Conservation (phyloP, 106 monocot species). For the Agapanthus africanus region DNA sequence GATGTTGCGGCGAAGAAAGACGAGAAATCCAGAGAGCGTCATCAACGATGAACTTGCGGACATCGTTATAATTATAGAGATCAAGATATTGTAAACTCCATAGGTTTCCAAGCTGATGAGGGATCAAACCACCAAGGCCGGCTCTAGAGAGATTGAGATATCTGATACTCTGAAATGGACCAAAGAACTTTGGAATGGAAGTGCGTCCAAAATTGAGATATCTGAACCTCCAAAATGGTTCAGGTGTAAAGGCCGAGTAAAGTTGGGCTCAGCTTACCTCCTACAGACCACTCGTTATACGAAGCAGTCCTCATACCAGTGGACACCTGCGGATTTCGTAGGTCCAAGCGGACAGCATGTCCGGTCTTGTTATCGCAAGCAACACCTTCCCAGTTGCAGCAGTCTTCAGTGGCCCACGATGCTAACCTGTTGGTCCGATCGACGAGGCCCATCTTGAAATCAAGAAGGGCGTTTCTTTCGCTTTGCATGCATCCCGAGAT, state of each 20-base stretch:
- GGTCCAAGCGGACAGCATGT: slow-evolving; percentile 26
- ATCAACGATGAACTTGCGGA: background rate
- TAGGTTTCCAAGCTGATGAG: slow-evolving; percentile 4
- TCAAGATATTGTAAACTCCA: slow-evolving; percentile 1
- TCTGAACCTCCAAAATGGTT: slow-evolving; percentile 24
- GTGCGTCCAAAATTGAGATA: too few relatives aligned
- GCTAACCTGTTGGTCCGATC: slow-evolving; percentile 2
- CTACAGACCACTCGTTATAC: background rate
- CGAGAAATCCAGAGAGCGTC: background rate
- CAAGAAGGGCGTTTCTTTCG: slow-evolving; percentile 2
- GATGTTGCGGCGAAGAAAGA: background rate
- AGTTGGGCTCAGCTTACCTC: slow-evolving; percentile 12
- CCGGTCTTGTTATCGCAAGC: slow-evolving; percentile 22
- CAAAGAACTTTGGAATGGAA: slow-evolving; percentile 23
- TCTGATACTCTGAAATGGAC: slow-evolving; percentile 11
- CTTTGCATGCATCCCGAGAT: background rate
- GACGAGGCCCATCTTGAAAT: background rate
- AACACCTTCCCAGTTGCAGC: slow-evolving; percentile 42
- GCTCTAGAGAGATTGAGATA: background rate
- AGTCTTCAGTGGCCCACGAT: slow-evolving; percentile 34
- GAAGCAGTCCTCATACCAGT: background rate
- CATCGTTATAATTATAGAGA: background rate
- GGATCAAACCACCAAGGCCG: background rate
- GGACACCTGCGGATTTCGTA: background rate
- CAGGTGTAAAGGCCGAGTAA: slow-evolving; percentile 21